Evolutionary conservation across 2,329 filamentous ascomycete species (phyloP), one percentile per base, ranked within the genome.

Genomic region (Pyrenophora seminiperda): DNA sequence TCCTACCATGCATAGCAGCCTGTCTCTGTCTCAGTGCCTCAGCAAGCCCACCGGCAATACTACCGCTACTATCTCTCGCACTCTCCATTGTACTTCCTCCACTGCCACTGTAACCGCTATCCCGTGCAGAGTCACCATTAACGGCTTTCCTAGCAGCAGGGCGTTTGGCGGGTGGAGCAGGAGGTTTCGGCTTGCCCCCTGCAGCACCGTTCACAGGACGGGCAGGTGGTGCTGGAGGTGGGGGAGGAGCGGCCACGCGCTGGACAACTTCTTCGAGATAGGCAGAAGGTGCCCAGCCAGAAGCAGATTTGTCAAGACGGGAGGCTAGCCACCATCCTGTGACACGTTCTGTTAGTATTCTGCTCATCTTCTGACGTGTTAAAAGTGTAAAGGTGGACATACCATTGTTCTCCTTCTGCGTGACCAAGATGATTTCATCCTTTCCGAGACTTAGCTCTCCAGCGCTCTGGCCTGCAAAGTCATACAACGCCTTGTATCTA

Each of bases 341-440:
- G 20, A 31, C 33, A 31, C 15, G 17, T 15, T 42, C 41, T 43
- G 42, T 63, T 48, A 70, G 71, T 45, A 36, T 13, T 24, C 7
- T 29, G 9, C n/a, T 22, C 19, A 14, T 41, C 11, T 13, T 9
- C n/a, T 29, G n/a, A n/a, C 27, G 7, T 10, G 20, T 29, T 20
- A 19, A 20, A 18, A 19, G 41, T 24, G 31, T 7, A 36, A 34
- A 18, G 17, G 30, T 17, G 24, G 37, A 73, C 87, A 73, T 83
- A 96, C 93, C 94, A 71, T 97, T 97, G 72, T 83, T 87, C 75
- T 97, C 93, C 75, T 97, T 97, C 68, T 94, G 88, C n/a, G 95
- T 83, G 67, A 99, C 86, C 71, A 95, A 85, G 44, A 99, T 83
- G 40, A 96, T 75, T 56, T 97, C 89, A 41, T 89, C 91, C 41